Evolutionary conservation across 148 eudicot genomes (phyloP), one percentile per base, ranked within the genome.

Genomic region (Suaeda aralocaspica): DNA sequence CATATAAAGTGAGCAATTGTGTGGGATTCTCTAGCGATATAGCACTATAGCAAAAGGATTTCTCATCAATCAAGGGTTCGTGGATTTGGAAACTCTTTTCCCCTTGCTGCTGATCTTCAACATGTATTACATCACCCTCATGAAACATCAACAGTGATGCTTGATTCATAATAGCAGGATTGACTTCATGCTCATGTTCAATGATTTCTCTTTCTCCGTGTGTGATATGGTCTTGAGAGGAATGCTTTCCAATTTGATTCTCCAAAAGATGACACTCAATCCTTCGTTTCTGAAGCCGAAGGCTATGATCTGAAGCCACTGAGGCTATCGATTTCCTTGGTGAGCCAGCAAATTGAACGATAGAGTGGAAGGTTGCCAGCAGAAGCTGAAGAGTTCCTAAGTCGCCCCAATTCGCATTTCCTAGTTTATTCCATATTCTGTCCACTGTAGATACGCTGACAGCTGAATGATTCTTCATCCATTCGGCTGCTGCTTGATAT

Each of bases 321-420:
- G 89, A 78, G 30, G 84, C 78, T 26, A 90, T 80, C 21, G 92
- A 88, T 77, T 78, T 88, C 56, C 87, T 84, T 30, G 96, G 88
- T 11, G 83, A 84, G 21, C 96, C 96, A 59, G 51, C 72, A 72
- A 75, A 83, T 55, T 87, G 96, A 21, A 74, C 82, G 25, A 90
- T 80, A 21, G 96, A 90, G 77, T 86, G 49, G 75, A 76, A 86
- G 11, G 88, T 90, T 19, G 89, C 90, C 72, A 86, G 36, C 66
- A 90, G 79, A 71, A 86, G 74, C 56, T 90, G 96, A 50, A 90
- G 55, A 21, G 85, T 82, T 59, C 89, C 96, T 9, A 86, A 69
- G 75, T 90, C 96, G 6, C 90, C 84, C 96, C 96, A 90, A 48
- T 88, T 90, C 29, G 85, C 81, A 68, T 90, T 90, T 67, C 96